Evolutionary conservation across 164 flowering plant genomes (phyloP), one percentile per base, ranked within the genome.

Genomic region (Malania oleifera): DNA sequence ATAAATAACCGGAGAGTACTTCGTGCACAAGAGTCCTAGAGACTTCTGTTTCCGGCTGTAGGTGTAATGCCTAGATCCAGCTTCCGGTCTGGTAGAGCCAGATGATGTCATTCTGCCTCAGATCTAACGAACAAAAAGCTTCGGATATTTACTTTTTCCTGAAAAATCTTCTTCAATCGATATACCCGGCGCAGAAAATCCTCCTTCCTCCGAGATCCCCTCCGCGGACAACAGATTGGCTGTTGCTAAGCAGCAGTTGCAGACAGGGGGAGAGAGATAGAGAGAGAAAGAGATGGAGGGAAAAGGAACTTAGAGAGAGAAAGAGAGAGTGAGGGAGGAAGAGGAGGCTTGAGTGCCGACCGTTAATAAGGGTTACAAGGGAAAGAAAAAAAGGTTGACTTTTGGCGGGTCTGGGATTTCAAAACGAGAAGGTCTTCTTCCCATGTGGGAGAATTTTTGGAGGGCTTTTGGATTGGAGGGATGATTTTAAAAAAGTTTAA

Each of bases 1-100:
- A n/a, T n/a, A n/a, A n/a, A n/a, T n/a, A n/a, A n/a, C n/a, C n/a
- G n/a, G n/a, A 13, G 9, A n/a, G 14, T 73, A 91, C 98, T 91
- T 91, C 45, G 87, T 70, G 79, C 98, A 93, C 3, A 93, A 56
- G 23, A 93, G 89, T 8, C 98, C 96, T 7, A 90, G 81, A 12
- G 97, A 90, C 60, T 90, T 93, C 71, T 89, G 89, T 65, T 89
- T 92, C 31, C 98, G 68, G 72, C 91, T 84, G 52, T 86, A 86
- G 17, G 75, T 39, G 45, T 70, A 65, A n/a, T 70, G 75, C 54
- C 70, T 51, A 17, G 67, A 52, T 50, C 23, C 37, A 14, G 37
- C 2, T 28, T 52, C 55, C 12, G 37, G 34, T 17, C 23, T 25
- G 34, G 17, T 2, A 8, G 53, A 50, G 11, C 53, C 28, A 8